These are phyloP conservation scores for Juglanconis oblonga DNA, from an alignment of 2,329 filamentous ascomycete species.

Conservation along the genomic window DNA sequence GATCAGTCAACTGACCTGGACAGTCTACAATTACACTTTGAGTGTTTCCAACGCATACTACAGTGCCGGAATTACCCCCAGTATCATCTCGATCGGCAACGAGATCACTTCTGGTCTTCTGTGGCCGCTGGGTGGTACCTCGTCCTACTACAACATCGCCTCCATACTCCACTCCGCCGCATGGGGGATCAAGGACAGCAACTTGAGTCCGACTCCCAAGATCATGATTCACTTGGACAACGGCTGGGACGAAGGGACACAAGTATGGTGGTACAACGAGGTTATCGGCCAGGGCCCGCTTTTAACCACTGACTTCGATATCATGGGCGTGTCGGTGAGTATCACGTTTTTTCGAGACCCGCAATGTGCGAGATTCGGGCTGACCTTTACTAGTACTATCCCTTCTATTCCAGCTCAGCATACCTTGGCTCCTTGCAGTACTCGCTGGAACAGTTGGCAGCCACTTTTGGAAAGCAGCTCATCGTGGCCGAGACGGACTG, in stretches of 20 bases:
- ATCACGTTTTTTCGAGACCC: no score
- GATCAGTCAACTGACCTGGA: conserved; percentile 56
- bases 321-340: conserved; percentile 60
- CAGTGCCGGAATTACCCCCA: conserved; percentile 49
- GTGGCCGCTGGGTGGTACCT: conserved; percentile 60
- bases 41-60: conserved; percentile 62
- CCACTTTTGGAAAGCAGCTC: conserved; percentile 61
- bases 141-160: conserved; percentile 58
- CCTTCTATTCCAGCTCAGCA: conserved; percentile 62
- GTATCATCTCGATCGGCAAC: conserved; percentile 69
- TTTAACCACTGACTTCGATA: conserved; percentile 57
- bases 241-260: conserved; percentile 67
- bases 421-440: conserved; percentile 55
- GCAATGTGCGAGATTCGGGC: no score
- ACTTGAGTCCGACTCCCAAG: conserved; percentile 54
- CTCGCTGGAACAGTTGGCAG: conserved; percentile 56
- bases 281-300: conserved; percentile 52
- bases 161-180: conserved; percentile 61
- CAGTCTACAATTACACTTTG: conserved; percentile 67
- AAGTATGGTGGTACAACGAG: conserved; percentile 58
- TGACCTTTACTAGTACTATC: conserved; percentile 51
- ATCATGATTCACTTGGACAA: conserved; percentile 76
- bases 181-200: conserved; percentile 62
- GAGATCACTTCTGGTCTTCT: conserved; percentile 68
- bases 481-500: conserved; percentile 70